Evolutionary conservation across 306 rosid genomes (phyloP).

Genomic region (Urtica urens): DNA sequence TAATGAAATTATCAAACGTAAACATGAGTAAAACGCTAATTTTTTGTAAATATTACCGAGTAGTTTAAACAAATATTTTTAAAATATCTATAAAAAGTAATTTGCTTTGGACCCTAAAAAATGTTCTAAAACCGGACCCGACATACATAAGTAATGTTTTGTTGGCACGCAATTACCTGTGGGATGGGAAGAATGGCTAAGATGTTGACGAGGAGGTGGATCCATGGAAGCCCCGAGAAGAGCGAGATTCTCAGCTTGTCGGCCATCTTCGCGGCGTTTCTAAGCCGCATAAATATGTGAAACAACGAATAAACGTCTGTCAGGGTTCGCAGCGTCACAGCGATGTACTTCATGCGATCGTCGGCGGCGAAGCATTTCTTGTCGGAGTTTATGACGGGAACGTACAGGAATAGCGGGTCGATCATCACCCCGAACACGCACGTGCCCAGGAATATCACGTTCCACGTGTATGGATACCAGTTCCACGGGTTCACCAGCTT

Average conservation of each 20-base stretch:
- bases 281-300: slow-evolving; percentile 5
- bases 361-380: slow-evolving; percentile 8
- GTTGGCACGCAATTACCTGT: no score
- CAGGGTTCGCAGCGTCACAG: not conserved
- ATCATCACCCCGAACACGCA: slow-evolving; percentile 10
- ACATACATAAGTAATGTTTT: no score
- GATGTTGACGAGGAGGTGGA: slow-evolving; percentile 14
- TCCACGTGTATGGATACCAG: slow-evolving; percentile 1
- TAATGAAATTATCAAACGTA: not conserved
- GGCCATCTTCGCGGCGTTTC: not conserved
- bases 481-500: not conserved
- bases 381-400: slow-evolving; percentile 4
- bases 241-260: not conserved
- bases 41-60: not conserved
- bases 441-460: slow-evolving; percentile 11
- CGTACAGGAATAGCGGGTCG: slow-evolving; percentile 23
- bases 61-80: not conserved
- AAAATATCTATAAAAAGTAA: not conserved
- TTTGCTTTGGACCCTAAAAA: not conserved
- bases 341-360: not conserved
- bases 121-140: not conserved
- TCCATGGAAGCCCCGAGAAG: not conserved
- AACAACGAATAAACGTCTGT: slow-evolving; percentile 2
- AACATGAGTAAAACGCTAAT: no score
- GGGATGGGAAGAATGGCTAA: slow-evolving; percentile 32